These are phyloP conservation scores for Phytophthora pini DNA, from an alignment of 352 stramenopile species.

Conservation along the genomic window DNA sequence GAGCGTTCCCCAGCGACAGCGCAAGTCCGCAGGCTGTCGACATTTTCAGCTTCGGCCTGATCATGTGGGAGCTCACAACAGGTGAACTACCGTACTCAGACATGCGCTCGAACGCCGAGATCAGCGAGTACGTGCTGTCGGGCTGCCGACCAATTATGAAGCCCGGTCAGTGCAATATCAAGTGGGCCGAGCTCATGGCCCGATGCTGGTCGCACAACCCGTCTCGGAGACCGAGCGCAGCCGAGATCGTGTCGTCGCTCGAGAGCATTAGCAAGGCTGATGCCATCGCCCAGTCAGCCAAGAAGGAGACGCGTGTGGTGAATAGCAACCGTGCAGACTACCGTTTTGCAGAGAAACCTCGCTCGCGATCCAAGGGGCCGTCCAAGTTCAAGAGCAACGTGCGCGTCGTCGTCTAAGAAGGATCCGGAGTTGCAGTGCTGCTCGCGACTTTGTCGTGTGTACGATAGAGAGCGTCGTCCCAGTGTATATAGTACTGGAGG, in stretches of 20 bases:
- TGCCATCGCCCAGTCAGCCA: slow-evolving; percentile 63
- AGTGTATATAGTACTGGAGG: slow-evolving; percentile 9
- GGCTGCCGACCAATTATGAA: slow-evolving; percentile 81
- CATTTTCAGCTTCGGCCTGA: slow-evolving; percentile 88
- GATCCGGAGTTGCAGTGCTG: slow-evolving; percentile 10
- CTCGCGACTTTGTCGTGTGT: slow-evolving; percentile 19
- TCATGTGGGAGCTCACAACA: slow-evolving; percentile 90
- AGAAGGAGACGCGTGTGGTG: slow-evolving; percentile 69
- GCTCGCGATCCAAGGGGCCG: slow-evolving; percentile 46
- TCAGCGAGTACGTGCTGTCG: slow-evolving; percentile 77
- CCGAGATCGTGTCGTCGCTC: slow-evolving; percentile 83
- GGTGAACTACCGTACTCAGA: slow-evolving; percentile 80
- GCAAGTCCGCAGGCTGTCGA: slow-evolving; percentile 78
- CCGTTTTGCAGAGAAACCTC: slow-evolving; percentile 67
- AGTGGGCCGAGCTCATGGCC: slow-evolving; percentile 87
- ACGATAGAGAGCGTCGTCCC: slow-evolving; percentile 32
- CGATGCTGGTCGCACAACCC: slow-evolving; percentile 87
- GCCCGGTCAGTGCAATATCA: slow-evolving; percentile 77
- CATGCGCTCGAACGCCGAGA: slow-evolving; percentile 74
- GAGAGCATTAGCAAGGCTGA: slow-evolving; percentile 83
- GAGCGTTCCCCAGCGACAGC: slow-evolving; percentile 55
- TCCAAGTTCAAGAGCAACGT: slow-evolving; percentile 81
- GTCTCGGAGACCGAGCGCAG: slow-evolving; percentile 68
- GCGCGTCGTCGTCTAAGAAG: slow-evolving; percentile 49
- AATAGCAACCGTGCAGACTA: slow-evolving; percentile 87